Evolutionary conservation across 805 yeast genomes (phyloP).

Genomic region (Candida palmyrensis): DNA sequence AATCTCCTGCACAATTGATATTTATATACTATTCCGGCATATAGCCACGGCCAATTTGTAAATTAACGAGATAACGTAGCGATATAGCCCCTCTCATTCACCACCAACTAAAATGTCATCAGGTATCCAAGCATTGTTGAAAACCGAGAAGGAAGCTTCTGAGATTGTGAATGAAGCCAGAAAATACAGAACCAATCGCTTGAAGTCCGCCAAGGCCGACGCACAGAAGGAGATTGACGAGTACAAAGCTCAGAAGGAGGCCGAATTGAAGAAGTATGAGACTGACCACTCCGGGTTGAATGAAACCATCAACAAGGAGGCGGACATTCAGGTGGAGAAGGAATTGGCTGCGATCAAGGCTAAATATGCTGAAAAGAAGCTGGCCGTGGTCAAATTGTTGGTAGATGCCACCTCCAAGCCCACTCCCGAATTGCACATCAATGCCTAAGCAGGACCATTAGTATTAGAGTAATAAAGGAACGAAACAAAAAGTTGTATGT

Average conservation of each 20-base stretch:
- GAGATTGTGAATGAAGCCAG: slow-evolving; percentile 91
- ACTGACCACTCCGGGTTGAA: slow-evolving; percentile 70
- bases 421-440: slow-evolving; percentile 76
- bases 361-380: slow-evolving; percentile 57
- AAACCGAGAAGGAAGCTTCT: slow-evolving; percentile 98
- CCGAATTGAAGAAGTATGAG: slow-evolving; percentile 71
- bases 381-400: slow-evolving; percentile 66
- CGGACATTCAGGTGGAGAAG: slow-evolving; percentile 64
- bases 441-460: slow-evolving; percentile 46
- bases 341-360: slow-evolving; percentile 69
- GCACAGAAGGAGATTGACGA: slow-evolving; percentile 85
- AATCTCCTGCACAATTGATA: background rate
- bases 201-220: slow-evolving; percentile 92
- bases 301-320: slow-evolving; percentile 71
- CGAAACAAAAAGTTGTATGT: no score
- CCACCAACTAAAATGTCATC: slow-evolving; percentile 8
- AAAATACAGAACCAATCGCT: slow-evolving; percentile 77
- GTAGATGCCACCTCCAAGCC: slow-evolving; percentile 78
- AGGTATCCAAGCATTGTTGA: slow-evolving; percentile 68
- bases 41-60: background rate
- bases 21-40: background rate
- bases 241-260: slow-evolving; percentile 80
- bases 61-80: background rate
- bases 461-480: no score
- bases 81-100: no score